Evolutionary conservation across 108 stramenopile species (phyloP), one percentile per base, ranked within the genome.

Genomic region (Conticribra guillardii): DNA sequence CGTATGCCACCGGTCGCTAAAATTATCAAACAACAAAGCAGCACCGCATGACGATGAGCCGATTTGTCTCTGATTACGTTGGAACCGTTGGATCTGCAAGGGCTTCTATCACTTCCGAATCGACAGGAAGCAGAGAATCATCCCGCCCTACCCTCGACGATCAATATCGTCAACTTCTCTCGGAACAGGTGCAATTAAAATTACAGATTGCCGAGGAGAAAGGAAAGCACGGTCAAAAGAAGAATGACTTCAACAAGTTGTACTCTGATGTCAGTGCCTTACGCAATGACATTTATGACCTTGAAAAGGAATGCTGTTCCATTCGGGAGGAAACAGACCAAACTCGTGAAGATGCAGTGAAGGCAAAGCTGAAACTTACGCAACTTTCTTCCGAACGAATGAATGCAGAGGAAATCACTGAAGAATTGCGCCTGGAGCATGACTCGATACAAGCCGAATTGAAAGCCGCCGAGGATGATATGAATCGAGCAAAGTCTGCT

Each of bases 191-290:
- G 19, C 30, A 21, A 17, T 32, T 69, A 32, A 69, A 69, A 19
- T 60, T 69, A 30, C 47, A 60, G 11, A 69, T 69, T 26, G 69
- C 69, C 23, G 57, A 58, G 23, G 49, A 60, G 18, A 58, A 50
- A 47, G 69, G 69, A 4, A 50, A 59, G 23, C 49, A 60, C 33
- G 69, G 50, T 23, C 57, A 59, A 26, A 19, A 57, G 11, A 56
- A 69, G 15, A 24, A 48, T n/a, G 58, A 69, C 16, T 69, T 55
- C 49, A 17, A 69, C 23, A 59, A 60, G 33, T 47, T 69, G 16
- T 29, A 49, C 31, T 50, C 57, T 4, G 69, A 69, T 56, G 30
- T 45, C 16, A 32, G 29, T 32, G 4, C 57, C 3, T 8, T 69
- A 49, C 69, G 57, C 30, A 17, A 30, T 7, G 58, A 69, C 2